Base-by-base conservation (phyloP, 768 basidiomycete genomes). In the Tremella mesenterica region DNA sequence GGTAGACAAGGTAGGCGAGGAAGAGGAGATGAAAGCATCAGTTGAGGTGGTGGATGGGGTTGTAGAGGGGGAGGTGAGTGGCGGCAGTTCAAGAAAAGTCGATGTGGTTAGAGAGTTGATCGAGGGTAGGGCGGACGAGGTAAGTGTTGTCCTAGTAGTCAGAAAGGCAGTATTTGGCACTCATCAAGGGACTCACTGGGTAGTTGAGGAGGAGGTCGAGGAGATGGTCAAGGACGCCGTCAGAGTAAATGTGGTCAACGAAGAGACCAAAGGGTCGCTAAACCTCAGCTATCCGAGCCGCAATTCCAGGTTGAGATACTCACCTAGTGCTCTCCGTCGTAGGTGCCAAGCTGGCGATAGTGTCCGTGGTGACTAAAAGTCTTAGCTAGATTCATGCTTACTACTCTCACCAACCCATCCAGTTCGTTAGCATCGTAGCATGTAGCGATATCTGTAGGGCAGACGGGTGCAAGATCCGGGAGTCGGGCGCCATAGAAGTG, bases 131-230 rank as follows among this genome's bases (percentile, higher is more conserved):
- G n/a, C n/a, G 34, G 49, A 25, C 7, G 54, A 47, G 10, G 34
- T 23, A 20, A 41, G 30, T 20, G 33, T 10, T 18, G 48, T 2
- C n/a, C 10, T 18, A n/a, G 48, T 20, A n/a, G 53, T 13, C 5
- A 46, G n/a, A 23, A 31, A 8, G 9, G 47, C 23, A 14, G 20
- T 18, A 30, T 33, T 10, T 26, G 53, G 28, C 4, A 46, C 25
- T 16, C 23, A 31, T 23, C 38, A 4, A 12, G 38, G 14, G 27
- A 33, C 13, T 12, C 8, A 14, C 18, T 28, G 14, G 41, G 27
- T 21, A 30, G 51, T 6, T n/a, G 48, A 26, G 2, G 48, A 28
- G 16, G 53, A 38, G 20, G 31, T 21, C 13, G 53, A 54, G n/a
- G 27, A 4, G 18, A 30, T 33, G 5, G 36, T 10, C 30, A 21